Evolutionary conservation across 78 protist genomes (phyloP).

Genomic region (Creolimax fragrantissima): DNA sequence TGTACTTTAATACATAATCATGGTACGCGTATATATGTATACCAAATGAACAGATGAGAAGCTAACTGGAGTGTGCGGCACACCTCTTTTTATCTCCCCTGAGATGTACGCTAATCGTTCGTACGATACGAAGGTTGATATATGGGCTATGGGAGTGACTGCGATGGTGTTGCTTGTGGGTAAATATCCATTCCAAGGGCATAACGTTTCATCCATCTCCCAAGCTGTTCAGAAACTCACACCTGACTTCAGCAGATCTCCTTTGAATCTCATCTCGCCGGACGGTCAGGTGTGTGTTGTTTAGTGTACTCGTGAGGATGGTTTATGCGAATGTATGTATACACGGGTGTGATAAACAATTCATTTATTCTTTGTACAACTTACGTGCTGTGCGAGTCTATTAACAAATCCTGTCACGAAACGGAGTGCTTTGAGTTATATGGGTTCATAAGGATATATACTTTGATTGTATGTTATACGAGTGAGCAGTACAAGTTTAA

Average conservation of each 20-base stretch:
- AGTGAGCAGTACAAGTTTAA: too few species aligned
- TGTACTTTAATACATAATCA: too few species aligned
- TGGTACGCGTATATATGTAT: too few species aligned
- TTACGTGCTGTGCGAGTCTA: too few species aligned
- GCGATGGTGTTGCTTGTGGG: neutral
- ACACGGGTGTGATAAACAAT: too few species aligned
- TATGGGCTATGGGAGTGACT: conserved; percentile 2
- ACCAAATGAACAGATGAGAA: neutral
- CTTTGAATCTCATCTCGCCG: neutral
- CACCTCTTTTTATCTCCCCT: neutral
- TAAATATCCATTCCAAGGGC: neutral
- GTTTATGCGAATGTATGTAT: too few species aligned
- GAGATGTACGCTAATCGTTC: neutral
- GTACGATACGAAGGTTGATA: neutral
- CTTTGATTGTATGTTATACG: too few species aligned
- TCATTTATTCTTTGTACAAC: too few species aligned
- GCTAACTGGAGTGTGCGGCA: neutral
- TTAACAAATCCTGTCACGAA: too few species aligned
- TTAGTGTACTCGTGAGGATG: too few species aligned
- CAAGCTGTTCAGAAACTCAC: neutral
- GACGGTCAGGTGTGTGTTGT: neutral
- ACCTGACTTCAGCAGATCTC: neutral
- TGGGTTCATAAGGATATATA: too few species aligned
- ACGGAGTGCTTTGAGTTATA: too few species aligned
- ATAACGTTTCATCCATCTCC: neutral